These are phyloP conservation scores for Backusella sp. DNA, from an alignment of 192 early-diverging fungal species.

Conservation along the genomic window DNA sequence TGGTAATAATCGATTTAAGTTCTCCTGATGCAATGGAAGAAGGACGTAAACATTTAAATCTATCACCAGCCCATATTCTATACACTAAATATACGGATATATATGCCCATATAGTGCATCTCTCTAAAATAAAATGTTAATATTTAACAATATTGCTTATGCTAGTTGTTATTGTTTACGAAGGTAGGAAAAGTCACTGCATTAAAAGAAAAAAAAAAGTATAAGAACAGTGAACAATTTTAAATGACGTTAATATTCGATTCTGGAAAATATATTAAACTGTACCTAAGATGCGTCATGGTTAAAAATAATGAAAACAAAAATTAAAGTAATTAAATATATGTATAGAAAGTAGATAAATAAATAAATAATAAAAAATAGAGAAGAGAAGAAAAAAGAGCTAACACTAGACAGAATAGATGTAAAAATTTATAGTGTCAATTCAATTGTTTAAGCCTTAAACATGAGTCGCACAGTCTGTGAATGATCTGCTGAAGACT, in stretches of 20 bases:
- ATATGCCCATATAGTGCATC: slow-evolving; percentile 11
- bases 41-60: slow-evolving; percentile 25
- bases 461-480: not conserved
- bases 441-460: not conserved
- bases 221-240: not conserved
- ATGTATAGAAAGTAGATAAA: not conserved
- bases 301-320: not conserved
- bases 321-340: not conserved
- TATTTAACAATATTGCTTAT: not conserved
- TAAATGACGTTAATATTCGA: not conserved
- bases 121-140: not conserved
- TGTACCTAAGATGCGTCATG: slow-evolving; percentile 20
- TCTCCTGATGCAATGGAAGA: slow-evolving; percentile 21
- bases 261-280: not conserved
- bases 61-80: slow-evolving; percentile 21
- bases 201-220: not conserved
- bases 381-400: not conserved
- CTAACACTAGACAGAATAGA: not conserved
- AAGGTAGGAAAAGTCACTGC: slow-evolving; percentile 32
- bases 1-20: slow-evolving; percentile 33
- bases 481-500: not conserved
- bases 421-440: not conserved
- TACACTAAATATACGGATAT: slow-evolving; percentile 22
- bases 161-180: not conserved
- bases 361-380: not conserved